Base-by-base conservation (phyloP, 2,329 filamentous ascomycete species). In the Calonectria ilicicola region DNA sequence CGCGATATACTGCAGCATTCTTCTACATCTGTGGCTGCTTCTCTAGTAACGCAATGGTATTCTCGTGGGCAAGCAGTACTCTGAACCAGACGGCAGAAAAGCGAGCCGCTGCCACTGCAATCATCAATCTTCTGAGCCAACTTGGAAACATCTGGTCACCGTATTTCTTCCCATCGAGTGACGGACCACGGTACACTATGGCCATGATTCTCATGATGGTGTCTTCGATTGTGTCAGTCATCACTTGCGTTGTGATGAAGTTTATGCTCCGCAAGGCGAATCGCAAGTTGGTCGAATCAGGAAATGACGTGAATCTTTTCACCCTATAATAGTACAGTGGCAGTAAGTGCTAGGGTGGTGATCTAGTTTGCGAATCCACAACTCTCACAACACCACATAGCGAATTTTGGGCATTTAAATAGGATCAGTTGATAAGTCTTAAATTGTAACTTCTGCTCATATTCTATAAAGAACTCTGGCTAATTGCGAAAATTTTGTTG, bases 61-160 rank as follows among this genome's bases (percentile, higher is more conserved):
- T 80, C 47, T 79, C 78, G n/a, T 85, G 83, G 84, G 81, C 81
- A 1, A 79, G 80, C 8, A 78, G 77, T 15, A 78, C 80, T 6
- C 77, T 84, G 7, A 80, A 79, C 46, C 77, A 82, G 47, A 84
- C 83, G 5, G 81, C 83, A 0, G 83, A 84, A 75, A 84, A 85
- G 68, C 51, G 78, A 53, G 53, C 66, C 2, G 27, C 23, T 15
- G 44, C 65, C 5, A 51, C 56, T 5, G 32, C 42, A 9, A 63
- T 80, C 5, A 74, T 77, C 21, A 79, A 80, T n/a, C 38, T 80
- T 7, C 26, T 64, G 35, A 64, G 56, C 17, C 67, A 64, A n/a
- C 67, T 78, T 1, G 78, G 80, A 1, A 81, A 80, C 46, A 72
- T 81, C 19, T 77, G 77, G 51, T 78, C 77, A 1, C 80, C 80